Evolutionary conservation across 768 basidiomycete genomes (phyloP).

Genomic region (Kwoniella sp.): DNA sequence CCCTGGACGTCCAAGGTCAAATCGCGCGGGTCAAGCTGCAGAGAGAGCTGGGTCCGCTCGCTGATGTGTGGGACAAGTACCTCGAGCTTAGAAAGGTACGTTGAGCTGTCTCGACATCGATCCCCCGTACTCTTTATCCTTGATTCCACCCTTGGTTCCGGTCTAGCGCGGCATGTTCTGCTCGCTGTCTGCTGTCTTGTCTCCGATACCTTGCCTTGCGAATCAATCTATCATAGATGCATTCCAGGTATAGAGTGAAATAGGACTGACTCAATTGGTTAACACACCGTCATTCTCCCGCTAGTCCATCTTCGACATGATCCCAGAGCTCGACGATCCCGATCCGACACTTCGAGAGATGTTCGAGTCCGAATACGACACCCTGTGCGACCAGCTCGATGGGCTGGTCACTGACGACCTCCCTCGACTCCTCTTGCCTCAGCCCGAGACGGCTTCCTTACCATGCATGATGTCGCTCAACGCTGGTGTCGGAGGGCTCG

Average conservation of each 20-base stretch:
- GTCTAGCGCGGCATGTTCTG: too few relatives aligned
- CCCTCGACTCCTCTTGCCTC: constrained; percentile 72
- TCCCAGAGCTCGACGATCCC: constrained; percentile 67
- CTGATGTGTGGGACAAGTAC: constrained; percentile 71
- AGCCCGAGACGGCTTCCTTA: constrained; percentile 67
- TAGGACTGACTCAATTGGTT: too few relatives aligned
- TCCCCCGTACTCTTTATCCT: too few relatives aligned
- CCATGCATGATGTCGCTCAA: constrained; percentile 88
- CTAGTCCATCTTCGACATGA: constrained; percentile 71
- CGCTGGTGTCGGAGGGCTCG: constrained; percentile 88
- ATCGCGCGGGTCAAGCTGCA: constrained; percentile 65
- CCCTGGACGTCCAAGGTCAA: constrained; percentile 59
- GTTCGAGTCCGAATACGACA: constrained; percentile 68
- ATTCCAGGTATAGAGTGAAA: too few relatives aligned
- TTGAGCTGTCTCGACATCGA: constrained; percentile 7
- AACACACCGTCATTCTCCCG: too few relatives aligned
- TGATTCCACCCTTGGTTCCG: too few relatives aligned
- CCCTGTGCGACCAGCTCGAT: constrained; percentile 58
- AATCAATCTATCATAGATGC: too few relatives aligned
- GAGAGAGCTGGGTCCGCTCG: constrained; percentile 72
- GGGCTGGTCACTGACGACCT: constrained; percentile 57
- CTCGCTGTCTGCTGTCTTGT: too few relatives aligned
- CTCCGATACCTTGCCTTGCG: too few relatives aligned
- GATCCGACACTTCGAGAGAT: constrained; percentile 76
- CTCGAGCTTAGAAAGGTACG: constrained; percentile 58